Conservation (phyloP, 371 early-diverging fungal species). For the Cokeromyces recurvatus region DNA sequence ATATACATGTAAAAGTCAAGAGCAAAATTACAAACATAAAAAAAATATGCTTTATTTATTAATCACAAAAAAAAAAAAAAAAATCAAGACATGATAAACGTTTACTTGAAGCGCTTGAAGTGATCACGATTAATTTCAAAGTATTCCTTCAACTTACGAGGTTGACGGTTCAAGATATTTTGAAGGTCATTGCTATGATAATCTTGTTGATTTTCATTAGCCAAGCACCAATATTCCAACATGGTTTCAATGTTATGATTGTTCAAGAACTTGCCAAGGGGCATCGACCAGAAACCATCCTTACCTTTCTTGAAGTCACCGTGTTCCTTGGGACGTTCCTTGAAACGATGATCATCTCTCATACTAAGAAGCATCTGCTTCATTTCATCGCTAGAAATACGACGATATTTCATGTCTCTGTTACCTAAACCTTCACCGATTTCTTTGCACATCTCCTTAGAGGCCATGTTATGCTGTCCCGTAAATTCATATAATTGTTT, state of each 20-base stretch:
- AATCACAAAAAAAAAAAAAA: no score
- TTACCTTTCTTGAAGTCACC: slow-evolving; percentile 6
- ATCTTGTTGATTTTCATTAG: slow-evolving; percentile 20
- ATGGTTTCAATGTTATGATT: slow-evolving; percentile 19
- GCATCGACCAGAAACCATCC: slow-evolving; percentile 23
- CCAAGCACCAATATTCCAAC: slow-evolving; percentile 27
- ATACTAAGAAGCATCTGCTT: slow-evolving; percentile 21
- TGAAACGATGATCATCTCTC: slow-evolving; percentile 26
- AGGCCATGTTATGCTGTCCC: slow-evolving; percentile 1
- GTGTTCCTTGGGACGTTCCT: slow-evolving; percentile 16
- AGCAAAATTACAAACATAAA: no score
- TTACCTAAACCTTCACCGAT: slow-evolving; percentile 24
- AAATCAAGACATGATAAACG: no score
- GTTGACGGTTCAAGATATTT: slow-evolving; percentile 23
- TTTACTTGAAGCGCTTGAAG: slow-evolving; percentile 32
- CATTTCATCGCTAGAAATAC: slow-evolving; percentile 13
- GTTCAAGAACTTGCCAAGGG: slow-evolving; percentile 31
- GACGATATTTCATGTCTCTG: slow-evolving; percentile 15
- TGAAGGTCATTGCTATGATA: slow-evolving; percentile 22
- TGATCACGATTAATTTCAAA: slow-evolving; percentile 34
- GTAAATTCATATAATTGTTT: slow-evolving; percentile 28
- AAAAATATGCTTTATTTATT: no score
- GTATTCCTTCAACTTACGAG: slow-evolving; percentile 24
- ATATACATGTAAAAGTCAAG: no score
- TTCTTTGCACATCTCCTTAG: slow-evolving; percentile 21